Percentiles rank a stretch among this genome's conserved stretches.
Conservation (phyloP, 805 yeast genomes). For the Lipomyces chichibuensis region DNA sequence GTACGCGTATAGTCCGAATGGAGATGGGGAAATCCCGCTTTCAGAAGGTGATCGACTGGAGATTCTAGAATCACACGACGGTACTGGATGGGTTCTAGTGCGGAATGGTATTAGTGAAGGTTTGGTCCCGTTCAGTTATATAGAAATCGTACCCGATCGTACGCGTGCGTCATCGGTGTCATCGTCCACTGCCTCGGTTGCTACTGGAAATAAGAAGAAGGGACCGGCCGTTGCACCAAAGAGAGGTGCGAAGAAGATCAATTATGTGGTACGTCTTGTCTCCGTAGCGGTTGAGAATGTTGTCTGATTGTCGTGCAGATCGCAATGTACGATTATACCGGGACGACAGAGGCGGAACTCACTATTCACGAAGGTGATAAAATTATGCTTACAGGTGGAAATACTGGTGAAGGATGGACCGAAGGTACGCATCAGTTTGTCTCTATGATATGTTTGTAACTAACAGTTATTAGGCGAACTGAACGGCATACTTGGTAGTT, state of each 20-base stretch:
- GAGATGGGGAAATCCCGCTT: slow-evolving; percentile 73
- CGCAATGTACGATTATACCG: slow-evolving; percentile 74
- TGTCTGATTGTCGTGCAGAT: slow-evolving; percentile 42
- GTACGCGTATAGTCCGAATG: slow-evolving; percentile 67
- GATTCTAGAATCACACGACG: slow-evolving; percentile 73
- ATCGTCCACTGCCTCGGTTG: slow-evolving; percentile 33
- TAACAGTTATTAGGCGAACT: slow-evolving; percentile 22
- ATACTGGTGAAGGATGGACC: slow-evolving; percentile 91
- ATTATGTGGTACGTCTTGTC: slow-evolving; percentile 48
- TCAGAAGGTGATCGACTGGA: slow-evolving; percentile 61
- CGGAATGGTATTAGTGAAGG: slow-evolving; percentile 62
- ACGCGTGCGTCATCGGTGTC: slow-evolving; percentile 33
- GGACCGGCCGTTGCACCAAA: slow-evolving; percentile 85
- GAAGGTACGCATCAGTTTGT: slow-evolving; percentile 54
- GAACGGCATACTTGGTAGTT: slow-evolving; percentile 38
- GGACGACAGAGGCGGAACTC: slow-evolving; percentile 81
- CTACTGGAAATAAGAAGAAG: slow-evolving; percentile 47
- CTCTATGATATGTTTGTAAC: not conserved
- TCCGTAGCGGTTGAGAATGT: not conserved
- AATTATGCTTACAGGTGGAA: slow-evolving; percentile 63
- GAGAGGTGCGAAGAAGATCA: slow-evolving; percentile 66
- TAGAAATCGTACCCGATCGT: slow-evolving; percentile 48
- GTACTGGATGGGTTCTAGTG: slow-evolving; percentile 89
- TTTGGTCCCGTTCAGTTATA: slow-evolving; percentile 81
- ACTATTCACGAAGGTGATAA: slow-evolving; percentile 72